Conservation (phyloP, 306 rosid genomes). For the peach (Prunus persica) region DNA sequence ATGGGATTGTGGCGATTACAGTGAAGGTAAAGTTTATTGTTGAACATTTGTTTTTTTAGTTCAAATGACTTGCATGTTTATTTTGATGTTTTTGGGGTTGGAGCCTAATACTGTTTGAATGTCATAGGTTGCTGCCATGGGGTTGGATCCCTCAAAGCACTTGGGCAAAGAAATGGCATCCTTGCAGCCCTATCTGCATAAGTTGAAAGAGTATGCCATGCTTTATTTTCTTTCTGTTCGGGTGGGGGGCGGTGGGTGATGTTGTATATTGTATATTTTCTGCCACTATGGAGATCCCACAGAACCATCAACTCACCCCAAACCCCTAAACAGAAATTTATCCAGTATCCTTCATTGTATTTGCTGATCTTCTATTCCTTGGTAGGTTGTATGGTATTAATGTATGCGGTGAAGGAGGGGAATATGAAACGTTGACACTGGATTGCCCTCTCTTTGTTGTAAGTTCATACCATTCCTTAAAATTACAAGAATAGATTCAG, state of each 20-base stretch:
- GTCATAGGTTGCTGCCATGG: conserved; percentile 93
- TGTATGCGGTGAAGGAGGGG: conserved; percentile 98
- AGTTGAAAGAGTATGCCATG: conserved; percentile 71
- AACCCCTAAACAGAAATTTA: neutral
- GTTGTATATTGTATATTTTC: neutral
- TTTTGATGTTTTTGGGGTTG: conserved; percentile 20
- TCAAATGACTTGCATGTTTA: neutral
- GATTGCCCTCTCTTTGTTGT: conserved; percentile 92
- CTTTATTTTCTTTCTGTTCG: neutral
- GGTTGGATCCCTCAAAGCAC: conserved; percentile 87
- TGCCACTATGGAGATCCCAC: neutral
- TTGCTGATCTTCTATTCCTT: conserved; percentile 3
- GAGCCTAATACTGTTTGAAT: conserved; percentile 26
- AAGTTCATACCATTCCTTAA: conserved; percentile 31
- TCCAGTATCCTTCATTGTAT: neutral
- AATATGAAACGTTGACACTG: conserved; percentile 91
- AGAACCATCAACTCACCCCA: neutral
- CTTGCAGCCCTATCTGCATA: conserved; percentile 71
- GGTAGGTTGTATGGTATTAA: conserved; percentile 82
- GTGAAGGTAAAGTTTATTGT: conserved; percentile 65
- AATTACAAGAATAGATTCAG: neutral
- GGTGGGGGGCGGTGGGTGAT: neutral
- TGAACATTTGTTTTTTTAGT: neutral
- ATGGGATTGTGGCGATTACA: conserved; percentile 75
- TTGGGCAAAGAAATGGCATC: conserved; percentile 81